Conservation (phyloP, 1,139 yeast species). For the Blastobotrys ciferrii region DNA sequence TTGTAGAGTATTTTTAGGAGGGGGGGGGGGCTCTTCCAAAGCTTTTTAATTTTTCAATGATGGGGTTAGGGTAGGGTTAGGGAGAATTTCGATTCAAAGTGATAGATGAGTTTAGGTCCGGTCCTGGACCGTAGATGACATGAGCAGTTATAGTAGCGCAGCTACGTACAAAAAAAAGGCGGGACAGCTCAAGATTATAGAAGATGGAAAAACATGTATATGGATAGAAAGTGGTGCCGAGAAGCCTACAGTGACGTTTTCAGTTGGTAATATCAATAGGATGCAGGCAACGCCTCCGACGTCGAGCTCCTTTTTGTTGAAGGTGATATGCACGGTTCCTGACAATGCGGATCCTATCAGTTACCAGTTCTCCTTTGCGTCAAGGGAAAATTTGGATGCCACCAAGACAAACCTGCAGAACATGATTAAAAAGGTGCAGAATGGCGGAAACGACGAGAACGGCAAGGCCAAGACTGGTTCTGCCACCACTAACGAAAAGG, state of each 20-base stretch:
- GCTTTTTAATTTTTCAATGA: not conserved
- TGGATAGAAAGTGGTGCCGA: slow-evolving; percentile 26
- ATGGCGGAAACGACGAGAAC: slow-evolving; percentile 49
- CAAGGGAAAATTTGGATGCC: slow-evolving; percentile 72
- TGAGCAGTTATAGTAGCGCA: slow-evolving; percentile 17
- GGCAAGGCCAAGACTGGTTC: slow-evolving; percentile 20
- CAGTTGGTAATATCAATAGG: slow-evolving; percentile 19
- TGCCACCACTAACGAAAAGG: not conserved
- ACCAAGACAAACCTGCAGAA: slow-evolving; percentile 69
- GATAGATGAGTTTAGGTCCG: too few species aligned
- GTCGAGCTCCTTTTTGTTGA: slow-evolving; percentile 66
- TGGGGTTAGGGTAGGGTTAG: not conserved
- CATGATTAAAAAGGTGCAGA: slow-evolving; percentile 49
- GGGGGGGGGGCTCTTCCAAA: too few species aligned
- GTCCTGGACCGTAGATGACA: not conserved
- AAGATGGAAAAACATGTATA: slow-evolving; percentile 21
- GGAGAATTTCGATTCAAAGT: slow-evolving; percentile 7
- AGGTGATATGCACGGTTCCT: slow-evolving; percentile 39
- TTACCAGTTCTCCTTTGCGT: slow-evolving; percentile 59
- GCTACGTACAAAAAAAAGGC: slow-evolving; percentile 32
- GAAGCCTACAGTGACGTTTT: slow-evolving; percentile 19
- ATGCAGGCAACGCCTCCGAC: slow-evolving; percentile 74
- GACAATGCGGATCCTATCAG: slow-evolving; percentile 48
- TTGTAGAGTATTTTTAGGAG: too few species aligned
- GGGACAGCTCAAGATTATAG: slow-evolving; percentile 27